Percentiles rank a stretch among this genome's conserved stretches.
These are phyloP conservation scores for Candida nitratophila DNA, from an alignment of 805 yeast species.

Conservation along the genomic window DNA sequence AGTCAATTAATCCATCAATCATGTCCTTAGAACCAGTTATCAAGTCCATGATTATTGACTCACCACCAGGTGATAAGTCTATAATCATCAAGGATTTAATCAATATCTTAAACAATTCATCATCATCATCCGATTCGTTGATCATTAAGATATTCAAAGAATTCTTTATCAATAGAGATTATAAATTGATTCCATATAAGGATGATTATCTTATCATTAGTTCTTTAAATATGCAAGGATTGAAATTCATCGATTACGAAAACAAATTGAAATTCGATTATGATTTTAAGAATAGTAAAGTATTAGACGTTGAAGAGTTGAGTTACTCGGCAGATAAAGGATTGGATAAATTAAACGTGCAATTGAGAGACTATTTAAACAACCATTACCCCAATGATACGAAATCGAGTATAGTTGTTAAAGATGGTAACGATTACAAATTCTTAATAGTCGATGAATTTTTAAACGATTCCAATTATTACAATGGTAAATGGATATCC, in stretches of 20 bases:
- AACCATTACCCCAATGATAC: slow-evolving; percentile 60
- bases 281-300: slow-evolving; percentile 43
- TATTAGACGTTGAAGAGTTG: slow-evolving; percentile 41
- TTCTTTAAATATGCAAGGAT: slow-evolving; percentile 37
- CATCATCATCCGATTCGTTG: slow-evolving; percentile 16
- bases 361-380: slow-evolving; percentile 44
- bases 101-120: slow-evolving; percentile 14
- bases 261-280: slow-evolving; percentile 46
- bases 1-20: not conserved
- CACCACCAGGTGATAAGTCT: slow-evolving; percentile 51
- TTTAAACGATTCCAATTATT: slow-evolving; percentile 68
- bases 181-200: slow-evolving; percentile 24
- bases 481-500: slow-evolving; percentile 87
- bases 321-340: slow-evolving; percentile 4
- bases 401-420: slow-evolving; percentile 35
- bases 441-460: slow-evolving; percentile 65
- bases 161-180: slow-evolving; percentile 20
- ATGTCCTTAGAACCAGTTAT: slow-evolving; percentile 21
- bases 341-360: slow-evolving; percentile 10
- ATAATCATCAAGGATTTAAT: slow-evolving; percentile 21
- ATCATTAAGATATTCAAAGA: slow-evolving; percentile 19
- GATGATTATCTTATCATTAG: slow-evolving; percentile 34
- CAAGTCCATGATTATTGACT: slow-evolving; percentile 34
- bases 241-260: slow-evolving; percentile 51
- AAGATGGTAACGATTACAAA: slow-evolving; percentile 23